These are phyloP conservation scores for Oryza coarctata DNA, from an alignment of 176 grass and related monocot genomes.

Conservation along the genomic window DNA sequence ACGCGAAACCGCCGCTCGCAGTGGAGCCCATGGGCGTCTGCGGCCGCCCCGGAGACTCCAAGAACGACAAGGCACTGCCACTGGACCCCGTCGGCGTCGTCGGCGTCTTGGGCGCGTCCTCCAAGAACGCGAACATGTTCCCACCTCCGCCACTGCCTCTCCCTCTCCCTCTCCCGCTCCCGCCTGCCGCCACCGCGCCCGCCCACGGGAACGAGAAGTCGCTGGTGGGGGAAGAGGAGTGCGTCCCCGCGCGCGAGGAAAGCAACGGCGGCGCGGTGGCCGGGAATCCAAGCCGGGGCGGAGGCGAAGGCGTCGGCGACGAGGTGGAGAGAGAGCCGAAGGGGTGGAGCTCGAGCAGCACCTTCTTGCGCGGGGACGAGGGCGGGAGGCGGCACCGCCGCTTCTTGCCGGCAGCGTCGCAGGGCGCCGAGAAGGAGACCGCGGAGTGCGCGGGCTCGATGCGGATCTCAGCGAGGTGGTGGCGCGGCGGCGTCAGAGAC, in stretches of 20 bases:
- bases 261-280: background rate
- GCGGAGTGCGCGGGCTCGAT: slow-evolving; percentile 15
- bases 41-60: background rate
- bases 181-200: background rate
- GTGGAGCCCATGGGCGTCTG: background rate
- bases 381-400: slow-evolving; percentile 32
- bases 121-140: background rate
- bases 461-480: slow-evolving; percentile 40
- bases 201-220: slow-evolving; percentile 29
- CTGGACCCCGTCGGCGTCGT: background rate
- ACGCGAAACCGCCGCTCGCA: slow-evolving; percentile 3
- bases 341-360: slow-evolving; percentile 33
- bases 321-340: background rate
- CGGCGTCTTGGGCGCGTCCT: background rate
- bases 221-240: too few relatives aligned
- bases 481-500: background rate
- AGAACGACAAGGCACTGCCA: background rate
- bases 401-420: slow-evolving; percentile 15
- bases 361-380: slow-evolving; percentile 33
- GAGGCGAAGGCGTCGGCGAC: background rate
- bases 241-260: background rate
- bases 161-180: too few relatives aligned
- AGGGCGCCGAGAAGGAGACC: slow-evolving; percentile 35
- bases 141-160: background rate
- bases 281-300: background rate